These are phyloP conservation scores for Tolypocladium tundrense DNA, from an alignment of 2,329 filamentous ascomycete genomes.

Conservation along the genomic window DNA sequence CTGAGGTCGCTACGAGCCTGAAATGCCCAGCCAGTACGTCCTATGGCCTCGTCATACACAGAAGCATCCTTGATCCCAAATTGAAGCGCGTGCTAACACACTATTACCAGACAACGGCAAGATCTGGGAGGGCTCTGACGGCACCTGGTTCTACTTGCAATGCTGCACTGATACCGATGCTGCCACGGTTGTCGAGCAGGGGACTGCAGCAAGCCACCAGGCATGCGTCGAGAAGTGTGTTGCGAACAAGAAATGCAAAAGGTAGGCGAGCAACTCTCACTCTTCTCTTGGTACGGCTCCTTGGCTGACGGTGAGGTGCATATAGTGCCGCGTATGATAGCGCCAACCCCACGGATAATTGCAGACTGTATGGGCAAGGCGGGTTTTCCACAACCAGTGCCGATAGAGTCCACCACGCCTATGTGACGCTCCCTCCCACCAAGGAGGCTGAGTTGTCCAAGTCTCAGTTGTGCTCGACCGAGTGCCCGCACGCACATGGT, in stretches of 20 bases:
- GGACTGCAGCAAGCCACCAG: slow-evolving; percentile 2
- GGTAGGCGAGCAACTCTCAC: background rate
- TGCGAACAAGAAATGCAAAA: slow-evolving; percentile 6
- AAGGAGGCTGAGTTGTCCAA: slow-evolving; percentile 2
- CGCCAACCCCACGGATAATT: slow-evolving; percentile 2
- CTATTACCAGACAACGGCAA: slow-evolving; percentile 4
- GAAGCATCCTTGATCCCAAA: too few species aligned
- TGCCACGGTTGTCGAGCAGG: slow-evolving; percentile 2
- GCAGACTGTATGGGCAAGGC: slow-evolving; percentile 7
- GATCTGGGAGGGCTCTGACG: slow-evolving; percentile 8
- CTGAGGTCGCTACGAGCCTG: background rate
- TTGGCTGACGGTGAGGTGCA: too few species aligned
- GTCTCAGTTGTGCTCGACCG: slow-evolving; percentile 7
- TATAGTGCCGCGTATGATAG: background rate
- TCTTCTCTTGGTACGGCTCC: too few species aligned
- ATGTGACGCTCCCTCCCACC: slow-evolving; percentile 4
- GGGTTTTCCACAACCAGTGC: slow-evolving; percentile 2
- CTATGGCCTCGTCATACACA: too few species aligned
- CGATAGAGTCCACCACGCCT: slow-evolving; percentile 3
- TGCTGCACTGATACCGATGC: slow-evolving; percentile 6
- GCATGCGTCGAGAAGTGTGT: slow-evolving; percentile 6
- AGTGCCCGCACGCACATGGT: slow-evolving; percentile 7
- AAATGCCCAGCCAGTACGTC: background rate
- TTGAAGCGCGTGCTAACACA: background rate
- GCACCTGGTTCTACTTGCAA: slow-evolving; percentile 9